A percentile compares a stretch with the other conserved stretches of the same genome.
These are phyloP conservation scores for Picea glauca DNA, from an alignment of 75 land plant species.

Conservation along the genomic window DNA sequence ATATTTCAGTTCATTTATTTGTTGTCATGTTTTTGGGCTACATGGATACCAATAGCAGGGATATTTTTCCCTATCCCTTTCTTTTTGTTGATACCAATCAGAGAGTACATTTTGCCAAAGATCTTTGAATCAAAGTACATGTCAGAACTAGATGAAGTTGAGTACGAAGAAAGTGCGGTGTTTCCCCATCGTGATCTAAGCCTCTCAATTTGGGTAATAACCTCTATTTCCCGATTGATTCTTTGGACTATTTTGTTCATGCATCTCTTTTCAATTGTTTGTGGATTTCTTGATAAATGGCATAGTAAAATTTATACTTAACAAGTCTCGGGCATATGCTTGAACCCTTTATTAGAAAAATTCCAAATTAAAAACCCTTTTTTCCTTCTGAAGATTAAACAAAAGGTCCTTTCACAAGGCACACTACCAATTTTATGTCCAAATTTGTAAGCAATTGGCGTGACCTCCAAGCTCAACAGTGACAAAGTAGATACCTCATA, in stretches of 20 bases:
- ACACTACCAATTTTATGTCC: too few species aligned
- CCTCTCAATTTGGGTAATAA: constrained; percentile 34
- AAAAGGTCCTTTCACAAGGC: background rate
- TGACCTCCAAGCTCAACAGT: too few species aligned
- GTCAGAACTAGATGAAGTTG: constrained; percentile 86
- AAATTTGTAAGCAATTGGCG: too few species aligned
- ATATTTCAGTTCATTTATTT: constrained; percentile 79
- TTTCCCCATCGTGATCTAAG: constrained; percentile 30
- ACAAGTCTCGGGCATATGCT: background rate
- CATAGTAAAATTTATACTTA: background rate
- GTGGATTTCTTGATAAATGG: background rate
- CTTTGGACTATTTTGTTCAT: background rate
- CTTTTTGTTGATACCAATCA: constrained; percentile 68
- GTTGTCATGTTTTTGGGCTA: constrained; percentile 77
- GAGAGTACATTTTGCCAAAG: constrained; percentile 76
- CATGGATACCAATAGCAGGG: constrained; percentile 97
- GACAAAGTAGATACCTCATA: too few species aligned
- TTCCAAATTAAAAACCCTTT: background rate
- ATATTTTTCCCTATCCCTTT: constrained; percentile 88
- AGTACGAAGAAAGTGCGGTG: constrained; percentile 83
- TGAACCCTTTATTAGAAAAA: background rate
- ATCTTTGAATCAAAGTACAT: constrained; percentile 54
- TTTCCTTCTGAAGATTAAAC: background rate
- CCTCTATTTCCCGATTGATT: background rate
- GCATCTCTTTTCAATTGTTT: background rate